Base-by-base conservation (phyloP, 768 basidiomycete species). In the Podaxis pistillaris region DNA sequence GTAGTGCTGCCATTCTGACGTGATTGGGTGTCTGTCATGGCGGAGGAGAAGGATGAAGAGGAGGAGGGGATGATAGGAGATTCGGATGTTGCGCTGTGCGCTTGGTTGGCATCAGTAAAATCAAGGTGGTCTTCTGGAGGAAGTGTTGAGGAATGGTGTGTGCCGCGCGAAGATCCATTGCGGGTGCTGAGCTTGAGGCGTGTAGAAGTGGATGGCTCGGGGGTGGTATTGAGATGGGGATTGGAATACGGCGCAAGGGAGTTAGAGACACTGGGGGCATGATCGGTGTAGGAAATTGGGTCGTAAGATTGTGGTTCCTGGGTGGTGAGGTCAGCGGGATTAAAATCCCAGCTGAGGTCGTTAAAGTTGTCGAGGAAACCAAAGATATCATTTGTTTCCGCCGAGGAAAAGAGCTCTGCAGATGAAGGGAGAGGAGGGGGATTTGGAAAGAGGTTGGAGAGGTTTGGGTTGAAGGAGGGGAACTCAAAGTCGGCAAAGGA, bases 281-380 rank as follows among this genome's bases (percentile, higher is more conserved):
- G 71, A n/a, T 81, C 80, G 38, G 46, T 47, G n/a, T 38, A 40
- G 58, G 52, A 67, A 1, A 78, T 66, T 8, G 62, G 26, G 30
- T 50, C 49, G 51, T 61, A 64, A 1, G 54, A 38, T n/a, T 60
- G 59, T 2, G 58, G 44, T 7, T 67, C 63, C 15, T 47, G 60
- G 13, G 46, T 12, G 56, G 38, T 17, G 37, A 44, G 37, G 22
- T 63, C 63, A 56, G 65, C 63, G 19, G 64, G 15, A 28, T 81
- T 79, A 63, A 85, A 78, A 59, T 90, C 88, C 86, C 86, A 81
- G 61, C 73, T 75, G 68, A 80, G 72, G 55, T 78, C 87, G 68
- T 79, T 82, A 69, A 93, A 91, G 73, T 87, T 88, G 74, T 93
- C 91, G 71, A 94, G 84, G 72, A 94, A 94, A 60, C 88, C 87